These are phyloP conservation scores for Tuber microsphaerosporum DNA, from an alignment of 495 filamentous ascomycete genomes.

Conservation along the genomic window DNA sequence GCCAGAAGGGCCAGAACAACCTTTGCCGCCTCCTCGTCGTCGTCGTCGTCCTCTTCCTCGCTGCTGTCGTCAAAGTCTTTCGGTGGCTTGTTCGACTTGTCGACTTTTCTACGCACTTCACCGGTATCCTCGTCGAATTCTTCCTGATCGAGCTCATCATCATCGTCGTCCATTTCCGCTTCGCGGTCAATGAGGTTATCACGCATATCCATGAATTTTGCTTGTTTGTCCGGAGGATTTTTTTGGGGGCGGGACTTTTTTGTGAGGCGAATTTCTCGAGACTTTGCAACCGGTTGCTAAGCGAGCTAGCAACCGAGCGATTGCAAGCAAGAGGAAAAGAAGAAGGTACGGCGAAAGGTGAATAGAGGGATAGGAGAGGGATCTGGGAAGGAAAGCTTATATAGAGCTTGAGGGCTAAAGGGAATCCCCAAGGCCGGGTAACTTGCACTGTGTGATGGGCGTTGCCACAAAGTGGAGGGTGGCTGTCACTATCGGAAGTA, in stretches of 20 bases:
- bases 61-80: slow-evolving; percentile 69
- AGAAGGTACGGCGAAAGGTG: not conserved
- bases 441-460: not conserved
- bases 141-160: slow-evolving; percentile 64
- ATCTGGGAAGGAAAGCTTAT: not conserved
- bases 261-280: not conserved
- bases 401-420: not conserved
- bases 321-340: not conserved
- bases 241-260: not conserved
- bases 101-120: slow-evolving; percentile 50
- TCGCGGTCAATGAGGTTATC: slow-evolving; percentile 69
- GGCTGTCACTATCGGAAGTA: too few relatives aligned
- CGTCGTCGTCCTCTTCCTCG: slow-evolving; percentile 93
- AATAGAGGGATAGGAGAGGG: not conserved
- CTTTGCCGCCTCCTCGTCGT: slow-evolving; percentile 68
- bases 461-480: not conserved
- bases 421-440: not conserved
- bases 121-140: slow-evolving; percentile 77
- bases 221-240: not conserved
- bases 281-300: not conserved
- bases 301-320: not conserved
- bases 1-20: slow-evolving; percentile 36
- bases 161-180: slow-evolving; percentile 81
- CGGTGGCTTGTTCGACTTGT: slow-evolving; percentile 43
- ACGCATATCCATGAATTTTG: slow-evolving; percentile 58